A percentile compares a stretch with the other conserved stretches of the same genome.
Evolutionary conservation across 805 yeast species (phyloP).

Genomic region (Nakazawaea holstii): DNA sequence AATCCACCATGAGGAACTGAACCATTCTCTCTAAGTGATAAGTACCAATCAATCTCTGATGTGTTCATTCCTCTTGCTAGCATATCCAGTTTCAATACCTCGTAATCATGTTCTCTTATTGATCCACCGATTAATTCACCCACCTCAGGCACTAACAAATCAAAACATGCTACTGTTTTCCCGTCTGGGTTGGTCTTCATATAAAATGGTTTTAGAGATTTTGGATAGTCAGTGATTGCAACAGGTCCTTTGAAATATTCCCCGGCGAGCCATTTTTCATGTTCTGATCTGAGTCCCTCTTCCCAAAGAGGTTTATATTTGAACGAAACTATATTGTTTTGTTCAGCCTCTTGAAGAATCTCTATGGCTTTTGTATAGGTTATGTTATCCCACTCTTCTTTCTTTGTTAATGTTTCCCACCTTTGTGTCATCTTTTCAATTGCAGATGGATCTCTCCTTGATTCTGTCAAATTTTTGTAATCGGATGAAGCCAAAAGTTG

Average conservation of each 20-base stretch:
- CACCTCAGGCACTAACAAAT: slow-evolving; percentile 79
- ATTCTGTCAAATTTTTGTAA: slow-evolving; percentile 28
- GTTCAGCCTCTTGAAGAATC: slow-evolving; percentile 33
- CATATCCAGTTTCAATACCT: slow-evolving; percentile 44
- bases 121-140: slow-evolving; percentile 97
- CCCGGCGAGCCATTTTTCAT: slow-evolving; percentile 88
- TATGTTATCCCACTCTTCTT: slow-evolving; percentile 56
- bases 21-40: slow-evolving; percentile 69
- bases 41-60: slow-evolving; percentile 72
- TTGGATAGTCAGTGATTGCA: slow-evolving; percentile 87
- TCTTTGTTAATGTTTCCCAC: slow-evolving; percentile 52
- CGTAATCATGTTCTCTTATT: slow-evolving; percentile 69
- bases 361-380: slow-evolving; percentile 75
- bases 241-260: slow-evolving; percentile 65
- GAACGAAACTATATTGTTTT: slow-evolving; percentile 28
- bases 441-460: slow-evolving; percentile 34
- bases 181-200: slow-evolving; percentile 57
- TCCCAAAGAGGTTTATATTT: slow-evolving; percentile 58
- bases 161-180: slow-evolving; percentile 83
- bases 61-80: slow-evolving; percentile 47
- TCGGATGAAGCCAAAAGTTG: slow-evolving; percentile 22
- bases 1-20: slow-evolving; percentile 94
- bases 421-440: slow-evolving; percentile 35
- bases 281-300: slow-evolving; percentile 70
- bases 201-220: slow-evolving; percentile 77